Conservation (phyloP, 371 early-diverging fungal species). For the Syncephalastrum racemosum region DNA sequence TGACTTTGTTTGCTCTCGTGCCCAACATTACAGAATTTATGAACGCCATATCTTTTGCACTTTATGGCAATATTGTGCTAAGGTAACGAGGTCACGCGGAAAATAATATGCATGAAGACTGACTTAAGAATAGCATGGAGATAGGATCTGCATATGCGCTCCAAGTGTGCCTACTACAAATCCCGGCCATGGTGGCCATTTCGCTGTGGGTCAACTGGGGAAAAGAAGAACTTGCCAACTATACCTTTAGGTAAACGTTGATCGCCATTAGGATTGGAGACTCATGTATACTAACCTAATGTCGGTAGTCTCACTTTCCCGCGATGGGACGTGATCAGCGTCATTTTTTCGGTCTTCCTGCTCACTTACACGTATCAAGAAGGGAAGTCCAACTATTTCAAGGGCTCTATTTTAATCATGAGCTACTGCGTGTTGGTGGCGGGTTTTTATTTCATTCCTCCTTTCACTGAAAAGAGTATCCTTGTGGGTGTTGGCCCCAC, state of each 20-base stretch:
- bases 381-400: constrained; percentile 94
- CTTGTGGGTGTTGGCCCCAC: too few relatives aligned
- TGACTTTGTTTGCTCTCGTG: constrained; percentile 93
- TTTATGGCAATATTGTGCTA: constrained; percentile 89
- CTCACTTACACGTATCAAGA: constrained; percentile 89
- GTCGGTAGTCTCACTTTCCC: constrained; percentile 87
- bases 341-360: constrained; percentile 87
- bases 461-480: constrained; percentile 1
- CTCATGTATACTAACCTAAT: constrained; percentile 8
- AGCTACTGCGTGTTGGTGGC: constrained; percentile 82
- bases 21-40: constrained; percentile 96
- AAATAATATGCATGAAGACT: constrained; percentile 1
- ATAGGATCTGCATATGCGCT: constrained; percentile 96
- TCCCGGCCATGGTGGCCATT: constrained; percentile 90
- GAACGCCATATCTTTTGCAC: constrained; percentile 95
- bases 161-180: constrained; percentile 92
- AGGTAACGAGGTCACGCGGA: constrained; percentile 37
- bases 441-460: constrained; percentile 77
- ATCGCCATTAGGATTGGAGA: neutral
- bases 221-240: constrained; percentile 32
- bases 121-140: constrained; percentile 61
- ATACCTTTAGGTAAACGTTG: constrained; percentile 41
- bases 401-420: constrained; percentile 87
- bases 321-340: constrained; percentile 84
- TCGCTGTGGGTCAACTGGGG: constrained; percentile 69